A percentile compares a stretch with the other conserved stretches of the same genome.
Evolutionary conservation across 306 rosid species (phyloP).

Genomic region (Trifolium repens): DNA sequence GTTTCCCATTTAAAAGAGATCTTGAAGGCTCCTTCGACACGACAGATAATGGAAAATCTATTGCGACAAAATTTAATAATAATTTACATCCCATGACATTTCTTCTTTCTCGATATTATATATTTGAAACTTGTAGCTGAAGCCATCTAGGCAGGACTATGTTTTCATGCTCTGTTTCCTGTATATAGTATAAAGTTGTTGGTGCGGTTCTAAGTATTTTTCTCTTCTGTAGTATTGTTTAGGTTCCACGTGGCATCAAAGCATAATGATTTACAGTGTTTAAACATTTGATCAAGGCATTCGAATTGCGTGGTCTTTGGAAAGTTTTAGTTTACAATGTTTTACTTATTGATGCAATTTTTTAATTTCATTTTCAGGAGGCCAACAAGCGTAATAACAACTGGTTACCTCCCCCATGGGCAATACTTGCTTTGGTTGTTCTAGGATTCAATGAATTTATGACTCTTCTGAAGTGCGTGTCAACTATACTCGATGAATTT

Average conservation of each 20-base stretch:
- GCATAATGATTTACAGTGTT: background rate
- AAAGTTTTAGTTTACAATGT: slow-evolving; percentile 11
- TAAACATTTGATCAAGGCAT: slow-evolving; percentile 11
- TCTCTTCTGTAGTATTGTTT: slow-evolving; percentile 16
- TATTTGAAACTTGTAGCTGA: slow-evolving; percentile 28
- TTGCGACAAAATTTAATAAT: background rate
- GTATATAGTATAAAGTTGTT: slow-evolving; percentile 26
- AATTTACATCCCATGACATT: slow-evolving; percentile 18
- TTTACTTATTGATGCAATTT: slow-evolving; percentile 28
- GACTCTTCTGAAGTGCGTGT: slow-evolving; percentile 80
- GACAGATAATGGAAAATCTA: slow-evolving; percentile 23
- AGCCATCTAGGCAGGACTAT: slow-evolving; percentile 1
- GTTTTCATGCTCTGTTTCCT: slow-evolving; percentile 16
- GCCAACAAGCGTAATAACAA: slow-evolving; percentile 92
- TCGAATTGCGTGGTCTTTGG: slow-evolving; percentile 5
- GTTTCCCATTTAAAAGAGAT: slow-evolving; percentile 20
- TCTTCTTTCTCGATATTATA: background rate
- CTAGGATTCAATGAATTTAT: slow-evolving; percentile 96
- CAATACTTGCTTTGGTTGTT: slow-evolving; percentile 76
- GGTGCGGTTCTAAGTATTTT: slow-evolving; percentile 24
- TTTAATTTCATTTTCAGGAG: slow-evolving; percentile 64
- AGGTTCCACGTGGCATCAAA: slow-evolving; percentile 13
- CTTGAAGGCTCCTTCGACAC: background rate
- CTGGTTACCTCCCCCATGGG: slow-evolving; percentile 99
- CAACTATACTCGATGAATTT: background rate